Base-by-base conservation (phyloP, 768 basidiomycete genomes). In the Boletus rex-veris region DNA sequence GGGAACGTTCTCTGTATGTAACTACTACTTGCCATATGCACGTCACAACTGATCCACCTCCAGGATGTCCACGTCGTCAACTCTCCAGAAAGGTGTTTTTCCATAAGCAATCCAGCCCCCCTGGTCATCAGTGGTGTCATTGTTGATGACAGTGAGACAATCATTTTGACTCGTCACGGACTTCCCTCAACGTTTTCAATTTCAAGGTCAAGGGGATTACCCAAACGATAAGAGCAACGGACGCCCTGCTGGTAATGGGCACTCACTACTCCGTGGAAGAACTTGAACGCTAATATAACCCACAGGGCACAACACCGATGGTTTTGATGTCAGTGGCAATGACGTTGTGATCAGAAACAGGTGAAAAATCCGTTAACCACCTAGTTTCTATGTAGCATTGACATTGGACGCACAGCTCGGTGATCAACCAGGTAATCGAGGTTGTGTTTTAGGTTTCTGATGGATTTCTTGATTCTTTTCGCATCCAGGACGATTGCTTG, bases 401-500 rank as follows among this genome's bases (percentile, higher is more conserved):
- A 66, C 30, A 26, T 7, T 26, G 5, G 7, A 12, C 0, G 19
- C 11, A 31, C 12, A 71, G 69, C 14, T 15, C 5, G 4, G 69
- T 69, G 14, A 31, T 48, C 37, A 71, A 70, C 26, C 67, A 69
- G 60, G 67, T 66, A 51, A 3, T 28, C 3, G 2, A 41, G 7
- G n/a, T 33, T 5, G 16, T 33, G n/a, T 31, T 18, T 18, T 26
- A 15, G 16, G 10, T 2, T 15, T 49, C 3, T 24, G 11, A 44
- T 24, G n/a, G 33, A 9, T 9, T 24, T 43, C 4, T 18, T 11
- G 15, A 43, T 33, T 42, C 9, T 39, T 36, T 21, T 50, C 36
- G n/a, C n/a, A 31, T 53, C 55, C 66, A 69, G 77, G 83, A 88
- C 53, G 85, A 88, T 59, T 87, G 84, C 62, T 69, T 88, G 24